phyloP scores from a whole-genome alignment of 345 rosid genomes.

The Lepidium sativum region DNA sequence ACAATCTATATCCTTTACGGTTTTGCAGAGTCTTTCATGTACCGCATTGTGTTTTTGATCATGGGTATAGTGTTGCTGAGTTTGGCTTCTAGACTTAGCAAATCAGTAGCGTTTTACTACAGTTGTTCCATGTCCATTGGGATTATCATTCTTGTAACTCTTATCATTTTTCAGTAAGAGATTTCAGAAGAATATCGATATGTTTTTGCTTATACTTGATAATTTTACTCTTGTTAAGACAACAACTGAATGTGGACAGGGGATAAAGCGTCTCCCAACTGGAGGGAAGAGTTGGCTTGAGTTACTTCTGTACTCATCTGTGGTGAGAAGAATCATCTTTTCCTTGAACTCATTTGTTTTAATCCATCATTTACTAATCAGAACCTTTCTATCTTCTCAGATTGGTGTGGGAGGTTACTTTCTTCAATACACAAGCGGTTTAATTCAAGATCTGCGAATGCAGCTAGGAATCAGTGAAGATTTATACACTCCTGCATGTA shows the following conservation, averaged over 20 bases:
- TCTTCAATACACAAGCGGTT: constrained; percentile 44
- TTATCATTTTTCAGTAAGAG: constrained; percentile 58
- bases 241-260: constrained; percentile 33
- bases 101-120: constrained; percentile 64
- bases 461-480: constrained; percentile 73
- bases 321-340: constrained; percentile 30
- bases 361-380: neutral
- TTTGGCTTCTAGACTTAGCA: constrained; percentile 53
- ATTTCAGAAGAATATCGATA: neutral
- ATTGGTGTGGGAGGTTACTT: constrained; percentile 72
- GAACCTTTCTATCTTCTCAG: constrained; percentile 24
- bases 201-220: neutral
- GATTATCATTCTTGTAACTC: constrained; percentile 56
- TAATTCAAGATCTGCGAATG: constrained; percentile 39
- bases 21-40: constrained; percentile 49
- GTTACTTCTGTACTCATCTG: constrained; percentile 54
- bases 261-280: constrained; percentile 75
- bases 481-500: constrained; percentile 84
- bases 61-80: constrained; percentile 45
- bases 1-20: neutral
- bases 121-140: constrained; percentile 64
- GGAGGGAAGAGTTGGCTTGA: constrained; percentile 57
- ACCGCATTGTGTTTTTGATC: constrained; percentile 51
- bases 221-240: neutral
- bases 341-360: neutral